Base-by-base conservation (phyloP, 805 yeast genomes). In the Diddensiella santjacobensis region DNA sequence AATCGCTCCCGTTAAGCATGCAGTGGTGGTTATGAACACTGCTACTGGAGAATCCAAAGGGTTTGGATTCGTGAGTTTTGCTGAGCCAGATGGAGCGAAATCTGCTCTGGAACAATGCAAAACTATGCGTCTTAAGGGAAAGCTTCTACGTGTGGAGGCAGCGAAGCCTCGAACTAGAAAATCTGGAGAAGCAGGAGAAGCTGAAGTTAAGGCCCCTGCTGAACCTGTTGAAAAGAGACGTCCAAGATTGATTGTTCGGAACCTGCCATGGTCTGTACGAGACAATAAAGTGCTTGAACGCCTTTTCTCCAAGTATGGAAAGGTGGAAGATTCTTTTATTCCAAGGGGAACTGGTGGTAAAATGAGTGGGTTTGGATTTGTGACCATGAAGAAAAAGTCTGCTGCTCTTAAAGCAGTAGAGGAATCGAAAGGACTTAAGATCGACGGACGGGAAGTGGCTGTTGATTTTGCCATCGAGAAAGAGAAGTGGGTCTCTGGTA, bases 191-290 rank as follows among this genome's bases (percentile, higher is more conserved):
- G 55, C 41, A 6, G 52, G 50, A 20, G 58, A 47, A 5, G n/a
- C n/a, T n/a, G 42, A 47, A 6, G 53, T 39, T 22, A 52, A 56
- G 2, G 29, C 48, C 3, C 60, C 56, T 11, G 56, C 42, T 29
- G 47, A 24, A 38, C 44, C 45, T 23, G 74, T 77, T n/a, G 87
- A 83, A 57, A 84, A 84, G 62, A 83, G 96, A 66, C 79, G 84
- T 56, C 90, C 98, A 2, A 80, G 96, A 58, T 71, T 93, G 50
- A 89, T 93, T 57, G 74, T 93, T 33, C 78, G 99, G 62, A 93
- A 93, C 64, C 77, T 93, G 66, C 99, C 99, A 10, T 93, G 99
- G 99, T 83, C 96, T 13, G 82, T 93, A 40, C 80, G 91, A 62
- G 81, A 83, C 51, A 83, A 95, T 3, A 79, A 79, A 3, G 80